A percentile compares a stretch with the other conserved stretches of the same genome.
These are phyloP conservation scores for Schrenkiella parvula DNA, from an alignment of 345 rosid genomes.

Conservation along the genomic window DNA sequence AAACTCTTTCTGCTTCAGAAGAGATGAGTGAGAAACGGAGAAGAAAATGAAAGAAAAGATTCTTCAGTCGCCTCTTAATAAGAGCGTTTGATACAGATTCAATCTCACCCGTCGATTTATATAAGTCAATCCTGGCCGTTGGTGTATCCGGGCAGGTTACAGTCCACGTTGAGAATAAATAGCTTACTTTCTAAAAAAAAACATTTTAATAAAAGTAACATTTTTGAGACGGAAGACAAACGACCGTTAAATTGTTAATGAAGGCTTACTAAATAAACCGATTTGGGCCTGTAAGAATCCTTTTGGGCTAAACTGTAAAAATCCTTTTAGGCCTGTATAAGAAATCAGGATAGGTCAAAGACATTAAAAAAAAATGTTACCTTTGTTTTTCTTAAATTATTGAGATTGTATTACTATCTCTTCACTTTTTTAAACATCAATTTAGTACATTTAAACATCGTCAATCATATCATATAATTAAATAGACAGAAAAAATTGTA, in stretches of 20 bases:
- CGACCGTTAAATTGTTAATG: background rate
- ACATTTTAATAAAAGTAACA: conserved; percentile 6
- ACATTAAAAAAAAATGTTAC: too few species aligned
- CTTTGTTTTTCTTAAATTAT: too few species aligned
- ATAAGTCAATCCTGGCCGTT: conserved; percentile 4
- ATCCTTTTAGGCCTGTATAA: too few species aligned
- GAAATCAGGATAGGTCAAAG: too few species aligned
- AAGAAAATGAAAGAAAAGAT: background rate
- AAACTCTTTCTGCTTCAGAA: background rate
- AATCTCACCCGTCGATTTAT: conserved; percentile 25
- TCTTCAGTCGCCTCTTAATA: conserved; percentile 8
- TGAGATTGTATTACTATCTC: too few species aligned
- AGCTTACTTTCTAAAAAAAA: background rate
- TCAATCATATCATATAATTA: too few species aligned
- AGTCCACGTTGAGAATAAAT: background rate
- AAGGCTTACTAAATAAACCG: background rate
- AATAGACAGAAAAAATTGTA: too few species aligned
- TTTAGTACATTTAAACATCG: too few species aligned
- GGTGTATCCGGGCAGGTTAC: background rate
- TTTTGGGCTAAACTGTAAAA: too few species aligned
- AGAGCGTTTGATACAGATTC: conserved; percentile 20
- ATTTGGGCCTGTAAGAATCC: background rate
- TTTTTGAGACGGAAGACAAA: conserved; percentile 20
- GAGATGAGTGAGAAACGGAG: conserved; percentile 31
- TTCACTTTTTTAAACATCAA: too few species aligned